phyloP scores from a whole-genome alignment of 192 early-diverging fungal species.

The Backusella liffmaniae region DNA sequence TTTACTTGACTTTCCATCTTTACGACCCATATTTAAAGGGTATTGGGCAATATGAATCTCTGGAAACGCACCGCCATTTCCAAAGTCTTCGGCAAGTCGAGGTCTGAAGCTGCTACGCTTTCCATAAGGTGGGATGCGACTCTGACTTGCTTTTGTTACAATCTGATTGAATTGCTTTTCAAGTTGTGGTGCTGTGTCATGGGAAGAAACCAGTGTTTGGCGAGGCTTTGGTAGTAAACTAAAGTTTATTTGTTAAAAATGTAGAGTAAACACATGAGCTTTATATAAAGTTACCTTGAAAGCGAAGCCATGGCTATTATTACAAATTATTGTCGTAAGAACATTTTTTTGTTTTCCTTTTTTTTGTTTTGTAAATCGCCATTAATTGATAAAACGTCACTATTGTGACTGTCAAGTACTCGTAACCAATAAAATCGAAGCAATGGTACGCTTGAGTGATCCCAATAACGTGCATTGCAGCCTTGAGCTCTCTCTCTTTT shows the following conservation, averaged over 20 bases:
- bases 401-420: neutral
- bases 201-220: slow-evolving; percentile 19
- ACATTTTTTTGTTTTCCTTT: neutral
- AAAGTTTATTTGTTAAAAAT: neutral
- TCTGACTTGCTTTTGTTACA: slow-evolving; percentile 16
- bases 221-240: slow-evolving; percentile 44
- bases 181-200: slow-evolving; percentile 22
- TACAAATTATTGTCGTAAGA: neutral
- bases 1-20: slow-evolving; percentile 39
- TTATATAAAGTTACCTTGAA: slow-evolving; percentile 12
- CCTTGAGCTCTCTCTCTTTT: neutral
- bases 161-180: slow-evolving; percentile 38
- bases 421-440: neutral
- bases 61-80: slow-evolving; percentile 96
- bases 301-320: slow-evolving; percentile 13
- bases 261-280: neutral
- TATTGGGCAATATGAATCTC: slow-evolving; percentile 92
- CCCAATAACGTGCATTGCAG: neutral
- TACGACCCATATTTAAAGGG: slow-evolving; percentile 92
- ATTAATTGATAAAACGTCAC: neutral
- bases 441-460: neutral
- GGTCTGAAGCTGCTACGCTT: slow-evolving; percentile 78
- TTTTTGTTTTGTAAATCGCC: neutral
- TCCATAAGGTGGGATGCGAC: slow-evolving; percentile 72
- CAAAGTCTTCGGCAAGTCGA: slow-evolving; percentile 81